Conservation (phyloP, 768 basidiomycete species). For the Trametes cingulata region DNA sequence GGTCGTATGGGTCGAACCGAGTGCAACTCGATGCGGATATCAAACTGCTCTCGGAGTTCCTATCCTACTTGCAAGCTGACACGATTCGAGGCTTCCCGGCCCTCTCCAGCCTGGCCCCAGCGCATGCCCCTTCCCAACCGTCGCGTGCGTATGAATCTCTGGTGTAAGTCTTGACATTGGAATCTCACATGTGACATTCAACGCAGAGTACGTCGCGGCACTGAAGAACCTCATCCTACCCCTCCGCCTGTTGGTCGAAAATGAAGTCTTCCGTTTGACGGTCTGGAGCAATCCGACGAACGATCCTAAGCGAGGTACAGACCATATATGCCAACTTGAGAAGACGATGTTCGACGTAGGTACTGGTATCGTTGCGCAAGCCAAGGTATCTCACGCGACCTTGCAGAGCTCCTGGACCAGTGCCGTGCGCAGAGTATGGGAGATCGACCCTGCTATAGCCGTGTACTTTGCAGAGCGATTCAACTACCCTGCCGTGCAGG, state of each 20-base stretch:
- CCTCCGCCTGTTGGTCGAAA: constrained; percentile 83
- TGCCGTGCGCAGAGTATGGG: constrained; percentile 78
- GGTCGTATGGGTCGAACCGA: constrained; percentile 95
- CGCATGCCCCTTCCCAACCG: constrained; percentile 38
- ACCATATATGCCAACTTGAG: constrained; percentile 58
- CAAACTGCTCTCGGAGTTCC: constrained; percentile 82
- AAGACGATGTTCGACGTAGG: constrained; percentile 64
- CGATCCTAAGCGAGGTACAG: constrained; percentile 67
- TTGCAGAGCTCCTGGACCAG: constrained; percentile 63
- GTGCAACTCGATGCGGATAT: constrained; percentile 89
- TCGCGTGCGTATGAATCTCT: constrained; percentile 27
- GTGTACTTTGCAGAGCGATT: constrained; percentile 88
- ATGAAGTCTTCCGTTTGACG: constrained; percentile 80
- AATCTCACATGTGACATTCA: not conserved
- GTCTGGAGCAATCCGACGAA: constrained; percentile 92
- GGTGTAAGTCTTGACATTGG: too few species aligned
- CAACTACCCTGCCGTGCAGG: constrained; percentile 60
- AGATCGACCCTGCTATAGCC: constrained; percentile 78
- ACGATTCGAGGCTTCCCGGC: constrained; percentile 55
- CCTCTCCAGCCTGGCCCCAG: constrained; percentile 62
- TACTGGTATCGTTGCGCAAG: not conserved
- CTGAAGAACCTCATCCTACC: constrained; percentile 73
- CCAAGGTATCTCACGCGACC: not conserved
- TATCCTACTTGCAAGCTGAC: constrained; percentile 76
- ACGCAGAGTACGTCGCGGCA: constrained; percentile 55